Conservation (phyloP, 768 basidiomycete species). For the Suillus cothurnatus region DNA sequence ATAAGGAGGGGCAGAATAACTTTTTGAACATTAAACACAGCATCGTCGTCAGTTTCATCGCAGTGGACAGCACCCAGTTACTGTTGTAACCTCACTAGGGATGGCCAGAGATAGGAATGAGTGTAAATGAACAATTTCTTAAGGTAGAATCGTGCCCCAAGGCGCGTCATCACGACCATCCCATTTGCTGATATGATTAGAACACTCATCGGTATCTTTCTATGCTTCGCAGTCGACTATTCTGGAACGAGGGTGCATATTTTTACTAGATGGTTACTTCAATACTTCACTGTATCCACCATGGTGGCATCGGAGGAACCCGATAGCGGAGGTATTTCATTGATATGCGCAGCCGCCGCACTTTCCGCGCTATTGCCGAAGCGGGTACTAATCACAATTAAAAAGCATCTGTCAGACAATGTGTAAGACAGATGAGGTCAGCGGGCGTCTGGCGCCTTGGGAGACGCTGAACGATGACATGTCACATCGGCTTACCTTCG, state of each 20-base stretch:
- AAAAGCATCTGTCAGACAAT: too few relatives aligned
- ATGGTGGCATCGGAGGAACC: neutral
- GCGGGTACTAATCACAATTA: too few relatives aligned
- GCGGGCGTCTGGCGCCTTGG: neutral
- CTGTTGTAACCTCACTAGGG: too few relatives aligned
- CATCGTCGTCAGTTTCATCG: neutral
- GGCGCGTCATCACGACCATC: neutral
- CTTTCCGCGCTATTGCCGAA: neutral
- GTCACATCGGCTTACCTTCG: neutral
- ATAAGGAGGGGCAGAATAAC: neutral
- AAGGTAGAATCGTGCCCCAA: neutral
- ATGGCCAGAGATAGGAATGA: neutral
- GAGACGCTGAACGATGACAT: neutral
- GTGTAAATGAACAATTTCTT: neutral
- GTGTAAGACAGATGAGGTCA: neutral
- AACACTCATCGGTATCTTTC: neutral
- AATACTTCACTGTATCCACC: neutral
- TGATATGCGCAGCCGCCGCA: neutral
- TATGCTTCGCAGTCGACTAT: neutral
- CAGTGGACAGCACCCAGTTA: neutral
- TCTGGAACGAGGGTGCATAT: neutral
- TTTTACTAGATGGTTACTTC: neutral
- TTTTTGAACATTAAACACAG: neutral
- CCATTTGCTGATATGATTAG: neutral
- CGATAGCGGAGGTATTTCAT: neutral